Conservation (phyloP, 2,329 filamentous ascomycete species). For the Penicillium sp. region DNA sequence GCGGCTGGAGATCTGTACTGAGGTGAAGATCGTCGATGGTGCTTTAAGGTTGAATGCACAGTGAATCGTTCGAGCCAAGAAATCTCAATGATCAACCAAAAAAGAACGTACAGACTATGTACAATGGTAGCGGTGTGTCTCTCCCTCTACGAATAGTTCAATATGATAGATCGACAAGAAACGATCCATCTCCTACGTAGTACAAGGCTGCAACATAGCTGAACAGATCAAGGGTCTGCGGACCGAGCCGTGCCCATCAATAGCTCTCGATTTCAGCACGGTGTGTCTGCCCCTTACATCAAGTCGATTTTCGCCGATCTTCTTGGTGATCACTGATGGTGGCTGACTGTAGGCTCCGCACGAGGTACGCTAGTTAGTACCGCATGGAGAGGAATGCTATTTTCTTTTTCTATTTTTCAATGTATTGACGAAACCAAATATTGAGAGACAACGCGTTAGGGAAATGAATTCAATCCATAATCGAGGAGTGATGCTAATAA, state of each 20-base stretch:
- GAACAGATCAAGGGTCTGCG: background rate
- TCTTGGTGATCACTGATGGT: background rate
- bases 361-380: background rate
- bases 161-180: too few species aligned
- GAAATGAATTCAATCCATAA: background rate
- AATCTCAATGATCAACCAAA: too few species aligned
- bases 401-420: background rate
- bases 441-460: background rate
- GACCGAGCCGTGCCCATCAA: background rate
- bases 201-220: too few species aligned
- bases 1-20: background rate
- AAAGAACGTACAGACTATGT: background rate
- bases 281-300: background rate
- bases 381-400: background rate
- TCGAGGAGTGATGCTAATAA: background rate
- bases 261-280: background rate
- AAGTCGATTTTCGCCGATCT: background rate
- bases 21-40: background rate
- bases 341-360: background rate
- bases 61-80: too few species aligned
- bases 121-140: background rate
- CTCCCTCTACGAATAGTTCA: too few species aligned
- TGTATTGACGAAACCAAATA: background rate
- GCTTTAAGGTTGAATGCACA: background rate
- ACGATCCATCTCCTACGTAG: too few species aligned